Base-by-base conservation (phyloP, 805 yeast species). In the Candida ulmi region DNA sequence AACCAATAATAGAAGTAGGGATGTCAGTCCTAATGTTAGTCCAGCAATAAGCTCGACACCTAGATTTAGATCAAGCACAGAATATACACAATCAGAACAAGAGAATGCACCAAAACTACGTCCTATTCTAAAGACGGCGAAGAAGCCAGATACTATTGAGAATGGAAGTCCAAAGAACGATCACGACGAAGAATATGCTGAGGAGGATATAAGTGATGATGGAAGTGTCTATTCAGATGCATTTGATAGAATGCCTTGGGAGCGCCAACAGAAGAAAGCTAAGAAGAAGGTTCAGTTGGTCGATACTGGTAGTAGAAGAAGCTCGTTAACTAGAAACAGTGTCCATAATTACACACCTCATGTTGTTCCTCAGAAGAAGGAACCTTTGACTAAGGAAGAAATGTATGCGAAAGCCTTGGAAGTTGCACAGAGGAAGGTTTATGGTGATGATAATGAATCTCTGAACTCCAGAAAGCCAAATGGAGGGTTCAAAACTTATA, bases 161-260 rank as follows among this genome's bases (percentile, higher is more conserved):
- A 36, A 17, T n/a, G 30, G 38, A 9, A 36, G 30, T 13, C 13
- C 24, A 17, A 36, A 36, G 17, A 34, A 34, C 11, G 15, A 17
- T 30, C 37, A 29, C 11, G 6, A 26, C 11, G 12, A 26, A 8
- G 44, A 46, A 4, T 43, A 45, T 11, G 46, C 38, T 21, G 51
- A 45, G 19, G 48, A 47, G 23, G 35, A 38, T 9, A 41, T 43
- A 7, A 51, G 48, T 39, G 51, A 50, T 28, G 58, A 52, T 31
- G 59, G 52, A 8, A 49, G 52, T 15, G 45, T 48, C 6, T 52
- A 47, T 34, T 42, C 52, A 11, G 57, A 52, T 39, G 53, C 56
- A 7, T 27, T 36, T 38, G 53, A 56, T 11, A 38, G 30, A 1
- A 21, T 46, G 24, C 55, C 53, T 9, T 16, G 32, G 17, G 43